Evolutionary conservation across 2,329 filamentous ascomycete species (phyloP), one percentile per base, ranked within the genome.

Genomic region (Cercospora sp.): DNA sequence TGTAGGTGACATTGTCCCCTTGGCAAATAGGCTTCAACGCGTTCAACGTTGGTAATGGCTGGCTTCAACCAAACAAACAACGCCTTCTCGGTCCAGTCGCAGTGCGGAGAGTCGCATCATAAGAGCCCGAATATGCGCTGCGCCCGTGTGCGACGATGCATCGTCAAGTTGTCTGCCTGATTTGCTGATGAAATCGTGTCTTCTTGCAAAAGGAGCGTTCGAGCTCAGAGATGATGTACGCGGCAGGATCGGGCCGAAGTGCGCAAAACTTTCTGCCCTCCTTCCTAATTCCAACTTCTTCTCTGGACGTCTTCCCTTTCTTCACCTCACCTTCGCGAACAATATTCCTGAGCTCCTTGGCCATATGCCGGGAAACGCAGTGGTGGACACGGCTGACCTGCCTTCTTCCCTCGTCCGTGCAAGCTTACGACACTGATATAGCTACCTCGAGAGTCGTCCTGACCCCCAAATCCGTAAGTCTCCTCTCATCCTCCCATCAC

Each of bases 1-100:
- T 28, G 53, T 59, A 12, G 63, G 28, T 33, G 68, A 70, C 68
- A 70, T 70, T 36, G 57, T 39, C 48, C 30, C 3, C 16, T 20
- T 20, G 18, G 16, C 58, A 28, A 28, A 48, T 57, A 66, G 59
- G 67, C 58, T 66, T 45, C 67, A 55, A 58, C 28, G 62, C 51
- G 36, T 26, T 33, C 55, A 59, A 36, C 23, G 55, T 31, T 59
- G 55, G n/a, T 13, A 26, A 62, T 60, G 33, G 28, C 8, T 20
- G 33, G 20, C 16, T 60, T 26, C 18, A 20, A 45, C 39, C 57
- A 13, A 23, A 48, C 45, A 48, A 18, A 48, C 45, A 48, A 48
- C 45, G 45, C 45, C 45, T 12, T 48, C 18, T 53, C 48, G 48
- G 48, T 53, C 48, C 48, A 26, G 48, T 13, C 13, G 48, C 20